Conservation (phyloP, 352 stramenopile species). For the Globisporangium viniferum region DNA sequence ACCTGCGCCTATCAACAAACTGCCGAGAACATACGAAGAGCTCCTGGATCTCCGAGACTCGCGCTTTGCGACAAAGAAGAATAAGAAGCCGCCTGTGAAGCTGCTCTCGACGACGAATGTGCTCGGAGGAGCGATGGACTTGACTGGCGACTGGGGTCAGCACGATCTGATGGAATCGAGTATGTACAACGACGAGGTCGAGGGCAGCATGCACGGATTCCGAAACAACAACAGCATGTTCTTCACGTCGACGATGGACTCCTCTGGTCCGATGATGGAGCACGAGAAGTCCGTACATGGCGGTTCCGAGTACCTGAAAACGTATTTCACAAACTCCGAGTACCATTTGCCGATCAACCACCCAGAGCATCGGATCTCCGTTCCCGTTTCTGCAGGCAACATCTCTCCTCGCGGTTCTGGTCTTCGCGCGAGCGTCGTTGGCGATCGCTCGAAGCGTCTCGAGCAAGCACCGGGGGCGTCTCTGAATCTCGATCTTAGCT, state of each 20-base stretch:
- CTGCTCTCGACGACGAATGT: conserved; percentile 42
- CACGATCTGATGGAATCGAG: conserved; percentile 18
- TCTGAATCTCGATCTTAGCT: conserved; percentile 62
- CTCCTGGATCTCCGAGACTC: conserved; percentile 70
- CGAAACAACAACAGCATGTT: conserved; percentile 30
- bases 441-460: conserved; percentile 41
- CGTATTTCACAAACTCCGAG: conserved; percentile 65
- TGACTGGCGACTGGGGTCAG: conserved; percentile 52
- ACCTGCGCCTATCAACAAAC: conserved; percentile 33
- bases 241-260: conserved; percentile 27
- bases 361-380: conserved; percentile 58
- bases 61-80: conserved; percentile 78
- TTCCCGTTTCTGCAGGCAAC: conserved; percentile 28
- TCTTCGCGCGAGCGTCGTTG: conserved; percentile 16
- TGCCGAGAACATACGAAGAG: conserved; percentile 76
- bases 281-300: conserved; percentile 56
- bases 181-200: conserved; percentile 34
- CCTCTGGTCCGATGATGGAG: conserved; percentile 21
- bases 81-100: conserved; percentile 64
- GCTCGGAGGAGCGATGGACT: conserved; percentile 47
- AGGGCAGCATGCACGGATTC: conserved; percentile 14
- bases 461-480: conserved; percentile 33
- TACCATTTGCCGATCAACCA: conserved; percentile 72
- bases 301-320: conserved; percentile 70
- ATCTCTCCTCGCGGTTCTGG: conserved; percentile 47